Percentiles rank a stretch among this genome's conserved stretches.
These are phyloP conservation scores for Tolypocladium ophioglossoides DNA, from an alignment of 2,329 filamentous ascomycete genomes.

Conservation along the genomic window DNA sequence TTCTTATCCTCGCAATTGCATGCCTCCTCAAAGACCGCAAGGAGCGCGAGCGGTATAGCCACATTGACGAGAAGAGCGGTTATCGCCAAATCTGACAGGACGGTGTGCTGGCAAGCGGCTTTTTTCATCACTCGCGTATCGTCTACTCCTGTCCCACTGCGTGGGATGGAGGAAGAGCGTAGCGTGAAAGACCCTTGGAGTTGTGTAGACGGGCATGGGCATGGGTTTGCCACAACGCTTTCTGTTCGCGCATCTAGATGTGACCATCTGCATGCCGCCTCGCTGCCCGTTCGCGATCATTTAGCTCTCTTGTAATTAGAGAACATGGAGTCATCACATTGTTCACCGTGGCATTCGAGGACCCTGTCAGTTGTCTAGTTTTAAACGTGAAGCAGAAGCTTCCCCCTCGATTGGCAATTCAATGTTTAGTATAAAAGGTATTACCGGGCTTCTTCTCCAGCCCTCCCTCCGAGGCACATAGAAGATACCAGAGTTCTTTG, in stretches of 20 bases:
- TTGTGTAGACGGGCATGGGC: not conserved
- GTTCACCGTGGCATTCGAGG: too few species aligned
- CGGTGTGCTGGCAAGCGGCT: not conserved
- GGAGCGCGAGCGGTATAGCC: conserved; percentile 66
- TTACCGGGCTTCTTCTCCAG: not conserved
- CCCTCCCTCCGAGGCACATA: not conserved
- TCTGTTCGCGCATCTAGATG: not conserved
- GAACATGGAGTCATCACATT: not conserved
- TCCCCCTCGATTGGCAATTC: not conserved
- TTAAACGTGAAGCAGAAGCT: not conserved
- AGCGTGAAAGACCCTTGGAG: not conserved
- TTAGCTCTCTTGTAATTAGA: not conserved
- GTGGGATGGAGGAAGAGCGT: not conserved
- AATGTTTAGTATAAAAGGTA: not conserved
- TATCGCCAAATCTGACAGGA: conserved; percentile 15
- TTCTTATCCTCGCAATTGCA: conserved; percentile 60
- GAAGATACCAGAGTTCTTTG: not conserved
- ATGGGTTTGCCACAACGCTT: not conserved
- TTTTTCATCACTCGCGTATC: not conserved
- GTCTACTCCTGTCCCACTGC: not conserved
- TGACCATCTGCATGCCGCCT: not conserved
- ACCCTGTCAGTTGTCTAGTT: not conserved
- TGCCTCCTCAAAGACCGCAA: conserved; percentile 73
- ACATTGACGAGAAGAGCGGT: conserved; percentile 72
- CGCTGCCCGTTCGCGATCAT: not conserved